These are phyloP conservation scores for Phytophthora sp. DNA, from an alignment of 352 stramenopile species.

Conservation along the genomic window DNA sequence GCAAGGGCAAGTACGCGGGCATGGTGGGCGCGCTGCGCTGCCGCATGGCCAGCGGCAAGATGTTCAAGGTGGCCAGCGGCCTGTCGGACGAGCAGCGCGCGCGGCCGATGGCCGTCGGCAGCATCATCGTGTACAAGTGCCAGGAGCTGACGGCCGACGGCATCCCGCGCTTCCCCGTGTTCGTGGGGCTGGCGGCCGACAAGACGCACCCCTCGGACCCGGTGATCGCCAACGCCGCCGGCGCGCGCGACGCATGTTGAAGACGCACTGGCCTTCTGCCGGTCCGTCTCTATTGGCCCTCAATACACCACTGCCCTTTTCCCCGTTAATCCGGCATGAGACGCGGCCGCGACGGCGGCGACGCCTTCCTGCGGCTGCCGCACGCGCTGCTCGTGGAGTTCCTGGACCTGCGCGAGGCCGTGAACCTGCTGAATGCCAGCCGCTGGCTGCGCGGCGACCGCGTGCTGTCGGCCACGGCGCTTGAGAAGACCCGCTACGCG, in stretches of 20 bases:
- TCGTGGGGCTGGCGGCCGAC: slow-evolving; percentile 62
- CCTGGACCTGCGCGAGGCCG: slow-evolving; percentile 48
- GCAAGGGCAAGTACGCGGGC: slow-evolving; percentile 71
- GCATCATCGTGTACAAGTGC: slow-evolving; percentile 84
- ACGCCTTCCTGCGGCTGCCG: slow-evolving; percentile 46
- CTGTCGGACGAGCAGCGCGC: slow-evolving; percentile 64
- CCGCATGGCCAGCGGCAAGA: slow-evolving; percentile 68
- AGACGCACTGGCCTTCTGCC: slow-evolving; percentile 13
- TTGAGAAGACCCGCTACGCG: slow-evolving; percentile 53
- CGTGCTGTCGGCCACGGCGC: slow-evolving; percentile 46
- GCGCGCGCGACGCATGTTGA: slow-evolving; percentile 4
- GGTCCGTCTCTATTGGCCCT: slow-evolving; percentile 5
- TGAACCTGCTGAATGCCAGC: slow-evolving; percentile 56
- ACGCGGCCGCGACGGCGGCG: slow-evolving; percentile 3
- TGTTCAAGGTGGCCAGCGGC: slow-evolving; percentile 75
- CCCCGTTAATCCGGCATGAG: slow-evolving; percentile 8
- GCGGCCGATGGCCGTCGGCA: slow-evolving; percentile 50
- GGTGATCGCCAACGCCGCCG: slow-evolving; percentile 46
- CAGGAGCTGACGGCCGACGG: slow-evolving; percentile 76
- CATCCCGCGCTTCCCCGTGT: slow-evolving; percentile 78
- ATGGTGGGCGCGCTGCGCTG: slow-evolving; percentile 65
- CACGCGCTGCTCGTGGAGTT: slow-evolving; percentile 50
- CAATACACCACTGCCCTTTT: slow-evolving; percentile 9
- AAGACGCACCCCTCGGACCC: slow-evolving; percentile 58
- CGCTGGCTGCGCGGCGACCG: slow-evolving; percentile 44